These are phyloP conservation scores for Catunica adiposa DNA, from an alignment of 2,329 filamentous ascomycete genomes.

Conservation along the genomic window DNA sequence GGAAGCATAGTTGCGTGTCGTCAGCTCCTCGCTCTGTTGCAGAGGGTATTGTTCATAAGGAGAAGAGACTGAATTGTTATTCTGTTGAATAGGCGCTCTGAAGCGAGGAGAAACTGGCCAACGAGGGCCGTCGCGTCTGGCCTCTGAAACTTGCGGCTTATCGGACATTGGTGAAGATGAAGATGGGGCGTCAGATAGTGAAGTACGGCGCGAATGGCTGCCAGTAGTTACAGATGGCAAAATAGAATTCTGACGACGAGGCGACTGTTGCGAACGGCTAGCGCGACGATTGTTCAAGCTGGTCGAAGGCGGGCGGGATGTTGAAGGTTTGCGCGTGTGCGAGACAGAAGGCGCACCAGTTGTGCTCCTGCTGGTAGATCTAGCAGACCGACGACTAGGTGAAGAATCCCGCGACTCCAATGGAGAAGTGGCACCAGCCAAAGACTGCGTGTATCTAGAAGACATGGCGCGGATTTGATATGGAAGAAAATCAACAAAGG, in stretches of 20 bases:
- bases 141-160: constrained; percentile 7
- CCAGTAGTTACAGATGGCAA: constrained; percentile 12
- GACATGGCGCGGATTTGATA: constrained; percentile 7
- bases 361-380: constrained; percentile 22
- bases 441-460: constrained; percentile 8
- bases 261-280: constrained; percentile 47
- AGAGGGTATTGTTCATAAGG: constrained; percentile 5
- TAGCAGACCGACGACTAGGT: constrained; percentile 26
- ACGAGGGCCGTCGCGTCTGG: constrained; percentile 22
- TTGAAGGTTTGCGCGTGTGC: constrained; percentile 46
- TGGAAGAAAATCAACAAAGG: background rate
- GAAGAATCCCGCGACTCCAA: constrained; percentile 31
- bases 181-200: constrained; percentile 32
- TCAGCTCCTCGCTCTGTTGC: constrained; percentile 2
- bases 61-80: background rate
- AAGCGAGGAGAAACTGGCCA: constrained; percentile 67
- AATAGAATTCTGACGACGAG: constrained; percentile 28
- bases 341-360: constrained; percentile 22
- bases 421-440: constrained; percentile 20
- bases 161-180: constrained; percentile 16
- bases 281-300: constrained; percentile 22
- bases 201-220: constrained; percentile 38
- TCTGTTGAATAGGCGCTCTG: constrained; percentile 23
- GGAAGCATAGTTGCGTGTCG: constrained; percentile 4
- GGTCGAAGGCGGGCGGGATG: background rate